Conservation (phyloP, 1,284 basidiomycete genomes). For the Porodaedalea pini region DNA sequence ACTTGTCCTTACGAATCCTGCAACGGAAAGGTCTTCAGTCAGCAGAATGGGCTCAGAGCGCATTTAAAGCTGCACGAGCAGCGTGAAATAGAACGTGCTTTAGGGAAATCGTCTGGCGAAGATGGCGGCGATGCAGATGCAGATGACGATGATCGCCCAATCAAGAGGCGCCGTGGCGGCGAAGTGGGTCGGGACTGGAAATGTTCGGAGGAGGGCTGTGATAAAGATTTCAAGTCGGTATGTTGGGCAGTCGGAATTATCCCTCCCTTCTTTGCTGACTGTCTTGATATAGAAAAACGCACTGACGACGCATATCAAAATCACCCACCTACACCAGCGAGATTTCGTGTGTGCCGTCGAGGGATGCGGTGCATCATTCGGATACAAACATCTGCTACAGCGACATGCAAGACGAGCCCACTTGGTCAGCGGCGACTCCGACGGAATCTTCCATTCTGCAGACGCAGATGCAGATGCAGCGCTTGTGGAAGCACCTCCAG, state of each 20-base stretch:
- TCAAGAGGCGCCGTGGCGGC: conserved; percentile 60
- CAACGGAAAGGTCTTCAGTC: conserved; percentile 66
- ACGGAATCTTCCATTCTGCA: conserved; percentile 23
- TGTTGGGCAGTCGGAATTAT: conserved; percentile 27
- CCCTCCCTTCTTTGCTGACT: conserved; percentile 2
- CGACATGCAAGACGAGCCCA: conserved; percentile 66
- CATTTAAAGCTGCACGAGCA: conserved; percentile 81
- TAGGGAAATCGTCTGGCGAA: conserved; percentile 31
- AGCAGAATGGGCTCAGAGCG: conserved; percentile 66
- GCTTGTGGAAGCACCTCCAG: not conserved
- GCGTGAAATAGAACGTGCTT: conserved; percentile 49
- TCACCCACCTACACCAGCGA: conserved; percentile 68
- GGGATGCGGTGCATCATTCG: conserved; percentile 60
- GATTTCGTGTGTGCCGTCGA: conserved; percentile 58
- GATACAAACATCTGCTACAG: conserved; percentile 79
- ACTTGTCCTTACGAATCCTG: conserved; percentile 72
- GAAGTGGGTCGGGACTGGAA: conserved; percentile 76
- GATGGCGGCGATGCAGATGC: conserved; percentile 38
- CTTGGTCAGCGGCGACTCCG: conserved; percentile 20
- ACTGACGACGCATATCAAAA: conserved; percentile 62
- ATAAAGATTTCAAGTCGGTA: conserved; percentile 85
- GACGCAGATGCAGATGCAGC: conserved; percentile 18
- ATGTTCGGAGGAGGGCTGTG: conserved; percentile 68
- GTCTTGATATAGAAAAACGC: conserved; percentile 62
- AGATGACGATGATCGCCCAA: conserved; percentile 35